Base-by-base conservation (phyloP, 2,329 filamentous ascomycete species). In the Fusarium solani-melongenae region DNA sequence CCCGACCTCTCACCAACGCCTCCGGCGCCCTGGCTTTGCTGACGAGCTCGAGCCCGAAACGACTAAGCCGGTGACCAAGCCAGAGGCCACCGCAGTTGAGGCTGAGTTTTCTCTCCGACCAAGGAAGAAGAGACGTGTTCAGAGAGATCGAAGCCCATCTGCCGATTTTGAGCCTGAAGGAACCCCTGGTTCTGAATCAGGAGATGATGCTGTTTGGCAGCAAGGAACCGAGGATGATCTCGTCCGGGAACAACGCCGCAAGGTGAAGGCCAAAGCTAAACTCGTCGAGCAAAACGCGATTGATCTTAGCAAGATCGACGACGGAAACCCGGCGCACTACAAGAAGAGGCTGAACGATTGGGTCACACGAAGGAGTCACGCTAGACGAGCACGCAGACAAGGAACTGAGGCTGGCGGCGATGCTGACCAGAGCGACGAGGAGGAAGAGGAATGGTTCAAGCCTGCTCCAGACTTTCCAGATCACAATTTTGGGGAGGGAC, bases 301-400 rank as follows among this genome's bases (percentile, higher is more conserved):
- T 12, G 86, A 90, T 73, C 77, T 91, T 22, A 87, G 84, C 73
- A 83, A 86, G 64, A 86, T 98, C 22, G 96, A 99, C 77, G 96
- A 99, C 81, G 97, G 96, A 1, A 93, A 97, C 68, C 95, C 98
- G 80, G 84, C 87, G 1, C 87, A 95, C 22, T 99, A 97, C 80
- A 92, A 94, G 77, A 85, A 86, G 51, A 90, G 96, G 46, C 81
- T 99, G 5, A 87, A 90, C 24, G 89, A 90, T 63, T 99, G 96
- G 96, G 88, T 93, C 2, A 84, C 87, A 55, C 80, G 87, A 71
- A 80, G 85, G 63, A 85, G 83, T 62, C 80, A 81, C 14, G 82
- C 83, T n/a, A 79, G 83, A 66, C 74, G 83, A 69, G 84, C 84
- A 70, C 78, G 84, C 71, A 74, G 82, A 66, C 76, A 86, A 62